A percentile compares a stretch with the other conserved stretches of the same genome.
Conservation (phyloP, 306 rosid genomes). For the cucumber (Cucumis sativus) region Cucumber_9930_V3 NC_026659.2:19856501-19857000, state of each 20-base stretch:
- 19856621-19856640: slow-evolving; percentile 26
- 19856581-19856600: not conserved
- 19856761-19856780: not conserved
- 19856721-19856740: not conserved
- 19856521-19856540: not conserved
- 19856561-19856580: not conserved
- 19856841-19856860: slow-evolving; percentile 24
- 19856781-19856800: slow-evolving; percentile 39
- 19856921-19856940: slow-evolving; percentile 91
- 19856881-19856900: slow-evolving; percentile 76
- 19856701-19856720: not conserved
- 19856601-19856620: not conserved
- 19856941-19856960: slow-evolving; percentile 74
- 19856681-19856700: not conserved
- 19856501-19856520: not conserved
- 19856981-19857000: slow-evolving; percentile 53
- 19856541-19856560: not conserved
- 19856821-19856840: slow-evolving; percentile 26
- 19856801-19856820: slow-evolving; percentile 37
- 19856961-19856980: slow-evolving; percentile 67
- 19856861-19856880: slow-evolving; percentile 40
- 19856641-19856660: slow-evolving; percentile 38
- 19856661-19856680: slow-evolving; percentile 28
- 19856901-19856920: slow-evolving; percentile 84
- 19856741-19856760: too few relatives aligned